Conservation (phyloP, 148 eudicot species). For the Silene uniflora region DNA sequence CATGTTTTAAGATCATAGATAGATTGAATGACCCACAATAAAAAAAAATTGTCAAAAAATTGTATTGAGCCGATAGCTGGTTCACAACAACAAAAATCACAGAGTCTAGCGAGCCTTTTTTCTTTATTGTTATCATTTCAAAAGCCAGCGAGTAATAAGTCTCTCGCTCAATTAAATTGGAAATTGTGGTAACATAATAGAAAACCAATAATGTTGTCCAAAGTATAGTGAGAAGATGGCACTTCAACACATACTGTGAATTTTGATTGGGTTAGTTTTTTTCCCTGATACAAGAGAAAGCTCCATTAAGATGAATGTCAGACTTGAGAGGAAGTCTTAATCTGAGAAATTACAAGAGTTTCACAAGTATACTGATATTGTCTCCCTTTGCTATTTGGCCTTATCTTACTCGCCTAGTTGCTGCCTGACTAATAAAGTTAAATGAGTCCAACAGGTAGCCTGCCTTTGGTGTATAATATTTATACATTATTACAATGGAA, state of each 20-base stretch:
- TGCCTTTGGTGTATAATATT: not conserved
- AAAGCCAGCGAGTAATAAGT: not conserved
- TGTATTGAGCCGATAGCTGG: not conserved
- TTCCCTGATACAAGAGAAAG: not conserved
- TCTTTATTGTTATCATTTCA: not conserved
- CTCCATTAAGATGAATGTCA: not conserved
- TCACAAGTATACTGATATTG: not conserved
- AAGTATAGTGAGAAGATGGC: not conserved
- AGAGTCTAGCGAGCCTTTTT: not conserved
- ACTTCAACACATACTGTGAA: not conserved
- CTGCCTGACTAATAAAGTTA: not conserved
- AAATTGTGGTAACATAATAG: not conserved
- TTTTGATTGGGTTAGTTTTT: too few species aligned
- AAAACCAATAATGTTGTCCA: not conserved
- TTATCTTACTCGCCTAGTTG: not conserved
- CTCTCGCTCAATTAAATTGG: not conserved
- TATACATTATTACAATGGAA: not conserved
- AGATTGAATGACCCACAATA: not conserved
- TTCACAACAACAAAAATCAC: not conserved
- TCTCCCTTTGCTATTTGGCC: not conserved
- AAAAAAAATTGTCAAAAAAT: not conserved
- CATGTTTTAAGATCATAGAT: not conserved
- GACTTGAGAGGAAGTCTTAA: not conserved
- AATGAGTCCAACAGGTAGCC: not conserved
- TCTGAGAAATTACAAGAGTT: not conserved